Evolutionary conservation across 768 basidiomycete species (phyloP).

Genomic region (Pholiota conissans): DNA sequence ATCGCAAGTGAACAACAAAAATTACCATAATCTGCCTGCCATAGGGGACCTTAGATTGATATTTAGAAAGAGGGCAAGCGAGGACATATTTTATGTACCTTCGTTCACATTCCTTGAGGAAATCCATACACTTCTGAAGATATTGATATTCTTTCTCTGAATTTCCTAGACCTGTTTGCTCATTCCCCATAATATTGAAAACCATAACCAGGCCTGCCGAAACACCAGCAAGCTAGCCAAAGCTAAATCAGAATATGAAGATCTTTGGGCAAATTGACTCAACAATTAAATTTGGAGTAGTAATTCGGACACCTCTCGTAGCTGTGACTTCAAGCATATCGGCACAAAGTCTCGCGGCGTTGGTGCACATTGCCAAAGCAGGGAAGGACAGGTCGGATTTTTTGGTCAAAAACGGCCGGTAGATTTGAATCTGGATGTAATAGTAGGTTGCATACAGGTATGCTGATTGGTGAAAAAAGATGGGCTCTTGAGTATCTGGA

Average conservation of each 20-base stretch:
- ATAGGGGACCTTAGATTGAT: constrained; percentile 31
- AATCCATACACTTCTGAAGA: constrained; percentile 41
- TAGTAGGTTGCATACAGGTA: constrained; percentile 43
- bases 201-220: constrained; percentile 21
- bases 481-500: constrained; percentile 28
- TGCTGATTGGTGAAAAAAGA: constrained; percentile 54
- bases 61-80: background rate
- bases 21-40: constrained; percentile 38
- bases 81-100: background rate
- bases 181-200: constrained; percentile 54
- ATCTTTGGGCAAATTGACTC: background rate
- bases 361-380: constrained; percentile 66
- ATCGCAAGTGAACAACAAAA: constrained; percentile 7
- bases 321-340: constrained; percentile 63
- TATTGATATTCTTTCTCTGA: constrained; percentile 43
- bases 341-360: constrained; percentile 71
- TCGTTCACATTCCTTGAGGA: constrained; percentile 9
- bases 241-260: background rate
- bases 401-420: constrained; percentile 65
- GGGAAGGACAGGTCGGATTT: constrained; percentile 44
- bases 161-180: constrained; percentile 36
- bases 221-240: background rate
- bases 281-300: constrained; percentile 32
- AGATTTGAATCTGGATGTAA: constrained; percentile 62
- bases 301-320: constrained; percentile 28